Percentiles rank a stretch among this genome's conserved stretches.
Evolutionary conservation across 805 yeast genomes (phyloP).

Genomic region (Yarrowia yakushimensis): DNA sequence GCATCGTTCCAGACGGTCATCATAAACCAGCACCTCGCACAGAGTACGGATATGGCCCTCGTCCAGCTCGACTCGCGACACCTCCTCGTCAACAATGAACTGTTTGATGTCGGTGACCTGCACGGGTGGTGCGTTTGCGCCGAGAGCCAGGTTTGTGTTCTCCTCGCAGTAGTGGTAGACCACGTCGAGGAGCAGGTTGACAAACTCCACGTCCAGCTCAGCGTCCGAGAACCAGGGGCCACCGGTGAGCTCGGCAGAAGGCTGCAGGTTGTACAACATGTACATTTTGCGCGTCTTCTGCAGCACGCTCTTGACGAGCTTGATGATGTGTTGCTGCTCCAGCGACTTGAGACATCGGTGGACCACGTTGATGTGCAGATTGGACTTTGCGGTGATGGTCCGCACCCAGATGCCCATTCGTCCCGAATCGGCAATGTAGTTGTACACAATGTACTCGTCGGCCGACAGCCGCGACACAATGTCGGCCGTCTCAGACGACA

Average conservation of each 20-base stretch:
- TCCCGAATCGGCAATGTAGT: slow-evolving; percentile 87
- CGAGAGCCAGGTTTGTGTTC: slow-evolving; percentile 43
- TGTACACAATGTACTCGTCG: slow-evolving; percentile 88
- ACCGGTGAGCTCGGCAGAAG: slow-evolving; percentile 93
- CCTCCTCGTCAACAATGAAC: slow-evolving; percentile 66
- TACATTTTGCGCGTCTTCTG: slow-evolving; percentile 93
- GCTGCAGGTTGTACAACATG: slow-evolving; percentile 90
- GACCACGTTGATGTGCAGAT: slow-evolving; percentile 88
- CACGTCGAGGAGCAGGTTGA: slow-evolving; percentile 74
- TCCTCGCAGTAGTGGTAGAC: slow-evolving; percentile 73
- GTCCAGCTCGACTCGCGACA: slow-evolving; percentile 77
- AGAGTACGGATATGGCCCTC: slow-evolving; percentile 70
- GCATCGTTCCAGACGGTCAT: slow-evolving; percentile 73
- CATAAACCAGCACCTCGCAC: slow-evolving; percentile 83
- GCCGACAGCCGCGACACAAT: neutral
- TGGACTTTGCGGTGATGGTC: slow-evolving; percentile 81
- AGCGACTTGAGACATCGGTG: slow-evolving; percentile 73
- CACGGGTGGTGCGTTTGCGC: slow-evolving; percentile 65
- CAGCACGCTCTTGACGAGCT: slow-evolving; percentile 82
- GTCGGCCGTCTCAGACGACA: neutral
- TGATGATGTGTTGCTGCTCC: slow-evolving; percentile 78
- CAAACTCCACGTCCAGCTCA: slow-evolving; percentile 90
- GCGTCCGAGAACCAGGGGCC: slow-evolving; percentile 99
- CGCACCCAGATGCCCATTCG: slow-evolving; percentile 97
- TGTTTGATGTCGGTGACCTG: slow-evolving; percentile 52